Percentiles rank a stretch among this genome's conserved stretches.
Conservation (phyloP, 306 rosid genomes). For the Trifolium pratense region DNA sequence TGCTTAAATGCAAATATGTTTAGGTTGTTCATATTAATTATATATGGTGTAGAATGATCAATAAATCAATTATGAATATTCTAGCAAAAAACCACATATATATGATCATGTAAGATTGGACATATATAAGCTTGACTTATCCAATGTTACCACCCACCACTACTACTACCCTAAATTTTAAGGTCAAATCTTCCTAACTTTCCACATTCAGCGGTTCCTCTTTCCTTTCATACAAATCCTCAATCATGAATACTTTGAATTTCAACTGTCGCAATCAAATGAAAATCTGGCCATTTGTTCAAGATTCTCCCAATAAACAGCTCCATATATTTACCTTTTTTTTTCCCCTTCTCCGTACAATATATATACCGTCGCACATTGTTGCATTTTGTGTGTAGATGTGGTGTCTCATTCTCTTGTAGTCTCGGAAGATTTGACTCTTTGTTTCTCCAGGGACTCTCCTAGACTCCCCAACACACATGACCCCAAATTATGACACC, state of each 20-base stretch:
- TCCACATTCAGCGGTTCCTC: conserved; percentile 42
- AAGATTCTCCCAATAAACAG: conserved; percentile 29
- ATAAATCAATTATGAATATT: neutral
- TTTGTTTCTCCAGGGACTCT: too few relatives aligned
- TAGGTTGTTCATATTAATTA: conserved; percentile 19
- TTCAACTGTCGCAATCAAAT: conserved; percentile 8
- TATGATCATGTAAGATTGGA: neutral
- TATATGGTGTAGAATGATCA: neutral
- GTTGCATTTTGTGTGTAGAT: too few relatives aligned
- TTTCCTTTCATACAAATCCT: neutral
- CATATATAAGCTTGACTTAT: neutral
- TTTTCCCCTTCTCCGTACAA: neutral
- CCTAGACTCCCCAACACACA: too few relatives aligned
- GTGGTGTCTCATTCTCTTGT: too few relatives aligned
- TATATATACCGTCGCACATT: too few relatives aligned
- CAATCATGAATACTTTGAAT: conserved; percentile 30
- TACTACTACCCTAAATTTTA: conserved; percentile 34
- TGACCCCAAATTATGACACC: too few relatives aligned
- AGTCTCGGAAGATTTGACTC: too few relatives aligned
- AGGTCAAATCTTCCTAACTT: conserved; percentile 32
- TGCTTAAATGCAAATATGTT: too few relatives aligned
- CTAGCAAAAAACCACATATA: neutral
- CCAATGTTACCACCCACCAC: neutral
- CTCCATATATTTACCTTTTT: neutral
- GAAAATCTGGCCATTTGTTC: neutral